Evolutionary conservation across 2,329 filamentous ascomycete genomes (phyloP), one percentile per base, ranked within the genome.

Genomic region (Trichoderma hamatum): DNA sequence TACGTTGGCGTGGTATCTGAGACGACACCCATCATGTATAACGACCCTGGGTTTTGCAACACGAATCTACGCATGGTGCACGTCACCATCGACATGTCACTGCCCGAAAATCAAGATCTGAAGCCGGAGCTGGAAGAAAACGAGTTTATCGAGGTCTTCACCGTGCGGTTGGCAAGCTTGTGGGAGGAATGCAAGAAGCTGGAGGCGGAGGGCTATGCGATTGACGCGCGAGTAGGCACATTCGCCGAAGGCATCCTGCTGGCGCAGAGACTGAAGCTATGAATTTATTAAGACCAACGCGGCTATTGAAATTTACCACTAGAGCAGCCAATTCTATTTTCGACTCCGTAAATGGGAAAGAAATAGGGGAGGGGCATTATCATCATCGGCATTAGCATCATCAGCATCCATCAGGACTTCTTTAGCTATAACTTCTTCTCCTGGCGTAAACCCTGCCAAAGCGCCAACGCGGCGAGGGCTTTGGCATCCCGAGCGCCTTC

Each of bases 101-200:
- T 88, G 1, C 85, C 90, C 0, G 89, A 89, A 73, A 95, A 95
- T 76, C 86, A 90, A 76, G 83, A 91, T 65, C 88, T 88, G 1
- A 84, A 89, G 77, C 89, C 92, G 0, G 82, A 91, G 75, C 83
- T 94, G 7, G 92, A 95, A 76, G 92, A 94, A 30, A 90, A 89
- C 71, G 92, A 95, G 80, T 94, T 94, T 76, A 94, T 95, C 75
- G 91, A 94, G 77, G 89, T 90, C 39, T 94, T 95, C 74, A 87
- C 86, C 10, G 84, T 93, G 9, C 89, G 89, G 6, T 76, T 95
- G 54, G 81, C 79, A 24, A 82, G 85, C 16, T 78, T 95, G 49
- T 93, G 90, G 82, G 84, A 84, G 0, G 88, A 91, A 75, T 89
- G 89, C 76, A 88, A 88, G 77, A 85, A 78, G 72, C 82, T 94